Conservation (phyloP, 225 moss, liverwort and hornwort genomes). For the Takakia lepidozioides region DNA sequence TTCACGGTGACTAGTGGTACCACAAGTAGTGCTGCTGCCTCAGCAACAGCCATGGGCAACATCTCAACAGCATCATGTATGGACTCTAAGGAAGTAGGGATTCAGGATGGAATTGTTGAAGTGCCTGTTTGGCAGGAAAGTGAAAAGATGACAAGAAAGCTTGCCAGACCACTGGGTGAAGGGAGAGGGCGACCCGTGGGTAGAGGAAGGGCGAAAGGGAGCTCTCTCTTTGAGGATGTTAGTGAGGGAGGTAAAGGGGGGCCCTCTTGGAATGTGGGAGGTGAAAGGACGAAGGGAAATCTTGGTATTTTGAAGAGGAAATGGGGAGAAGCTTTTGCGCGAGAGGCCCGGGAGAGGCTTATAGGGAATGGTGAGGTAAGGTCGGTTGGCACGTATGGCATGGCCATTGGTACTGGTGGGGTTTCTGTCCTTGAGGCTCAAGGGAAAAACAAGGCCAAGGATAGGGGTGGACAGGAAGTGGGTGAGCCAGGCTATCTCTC, state of each 20-base stretch:
- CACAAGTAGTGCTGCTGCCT: slow-evolving; percentile 25
- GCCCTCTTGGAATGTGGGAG: neutral
- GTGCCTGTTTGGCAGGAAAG: slow-evolving; percentile 8
- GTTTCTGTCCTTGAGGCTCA: slow-evolving; percentile 10
- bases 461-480: slow-evolving; percentile 21
- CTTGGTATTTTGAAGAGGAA: slow-evolving; percentile 35
- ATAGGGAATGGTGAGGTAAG: slow-evolving; percentile 10
- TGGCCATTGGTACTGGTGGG: slow-evolving; percentile 9
- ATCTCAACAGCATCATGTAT: slow-evolving; percentile 39
- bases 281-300: neutral
- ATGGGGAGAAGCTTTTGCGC: slow-evolving; percentile 21
- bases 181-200: slow-evolving; percentile 3
- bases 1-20: slow-evolving; percentile 21
- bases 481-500: slow-evolving; percentile 17
- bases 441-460: neutral
- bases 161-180: too few relatives aligned
- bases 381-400: neutral
- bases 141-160: too few relatives aligned
- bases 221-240: slow-evolving; percentile 4
- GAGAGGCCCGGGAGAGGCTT: slow-evolving; percentile 13
- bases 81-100: slow-evolving; percentile 25
- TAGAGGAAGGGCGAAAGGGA: slow-evolving; percentile 15
- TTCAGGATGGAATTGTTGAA: slow-evolving; percentile 5
- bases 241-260: neutral
- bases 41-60: slow-evolving; percentile 35